Evolutionary conservation across 148 eudicot genomes (phyloP).

Genomic region (Fagopyrum esculentum): DNA sequence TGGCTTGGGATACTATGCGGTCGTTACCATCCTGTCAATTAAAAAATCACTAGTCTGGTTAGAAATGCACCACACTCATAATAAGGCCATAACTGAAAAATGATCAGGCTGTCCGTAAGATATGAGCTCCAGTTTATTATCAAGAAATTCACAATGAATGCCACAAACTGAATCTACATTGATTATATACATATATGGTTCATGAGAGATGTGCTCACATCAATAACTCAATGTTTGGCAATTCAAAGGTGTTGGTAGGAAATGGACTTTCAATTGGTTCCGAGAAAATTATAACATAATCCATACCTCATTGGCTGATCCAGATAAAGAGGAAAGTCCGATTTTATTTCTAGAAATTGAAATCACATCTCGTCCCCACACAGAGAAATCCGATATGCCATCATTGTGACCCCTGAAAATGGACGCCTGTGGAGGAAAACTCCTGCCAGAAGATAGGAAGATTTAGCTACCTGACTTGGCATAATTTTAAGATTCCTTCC

Average conservation of each 20-base stretch:
- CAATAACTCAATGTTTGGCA: background rate
- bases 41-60: background rate
- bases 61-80: background rate
- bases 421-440: slow-evolving; percentile 43
- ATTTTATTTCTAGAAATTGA: slow-evolving; percentile 78
- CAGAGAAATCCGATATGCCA: slow-evolving; percentile 72
- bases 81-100: background rate
- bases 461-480: slow-evolving; percentile 8
- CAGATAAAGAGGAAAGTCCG: slow-evolving; percentile 76
- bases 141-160: background rate
- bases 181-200: background rate
- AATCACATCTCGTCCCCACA: slow-evolving; percentile 91
- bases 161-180: background rate
- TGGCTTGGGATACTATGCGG: slow-evolving; percentile 52
- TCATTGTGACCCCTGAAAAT: slow-evolving; percentile 79
- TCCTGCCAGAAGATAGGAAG: slow-evolving; percentile 36
- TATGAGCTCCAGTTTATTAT: background rate
- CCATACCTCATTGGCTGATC: slow-evolving; percentile 59
- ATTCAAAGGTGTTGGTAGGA: slow-evolving; percentile 11
- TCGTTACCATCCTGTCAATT: slow-evolving; percentile 65
- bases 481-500: background rate
- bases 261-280: background rate
- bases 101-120: background rate
- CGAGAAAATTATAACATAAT: background rate
- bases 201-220: background rate